A percentile compares a stretch with the other conserved stretches of the same genome.
These are phyloP conservation scores for Saccharomycopsis olivae DNA, from an alignment of 805 yeast species.

Conservation along the genomic window DNA sequence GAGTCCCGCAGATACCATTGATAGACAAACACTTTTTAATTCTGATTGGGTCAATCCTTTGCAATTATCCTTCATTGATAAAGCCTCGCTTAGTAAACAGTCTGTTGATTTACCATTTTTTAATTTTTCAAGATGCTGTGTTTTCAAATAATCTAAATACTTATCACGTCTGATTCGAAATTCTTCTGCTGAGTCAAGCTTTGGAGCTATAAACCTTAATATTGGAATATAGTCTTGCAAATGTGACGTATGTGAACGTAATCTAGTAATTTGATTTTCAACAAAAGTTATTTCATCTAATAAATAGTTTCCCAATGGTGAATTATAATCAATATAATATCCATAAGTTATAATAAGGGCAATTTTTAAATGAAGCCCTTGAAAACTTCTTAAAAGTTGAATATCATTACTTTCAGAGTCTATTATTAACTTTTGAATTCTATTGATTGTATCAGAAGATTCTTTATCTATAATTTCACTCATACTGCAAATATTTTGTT, in stretches of 20 bases:
- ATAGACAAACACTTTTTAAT: slow-evolving; percentile 49
- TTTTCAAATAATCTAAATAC: slow-evolving; percentile 35
- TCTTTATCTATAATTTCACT: slow-evolving; percentile 30
- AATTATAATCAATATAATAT: slow-evolving; percentile 32
- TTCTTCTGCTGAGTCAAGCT: slow-evolving; percentile 22
- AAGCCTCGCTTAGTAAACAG: slow-evolving; percentile 27
- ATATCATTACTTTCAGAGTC: slow-evolving; percentile 10
- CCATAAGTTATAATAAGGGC: slow-evolving; percentile 47
- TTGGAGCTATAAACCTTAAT: slow-evolving; percentile 26
- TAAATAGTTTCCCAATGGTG: slow-evolving; percentile 20
- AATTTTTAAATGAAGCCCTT: slow-evolving; percentile 40
- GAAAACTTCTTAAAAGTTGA: slow-evolving; percentile 32
- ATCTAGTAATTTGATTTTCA: slow-evolving; percentile 45
- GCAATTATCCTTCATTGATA: slow-evolving; percentile 9
- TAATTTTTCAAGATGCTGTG: no score
- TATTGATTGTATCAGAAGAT: slow-evolving; percentile 23
- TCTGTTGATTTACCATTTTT: slow-evolving; percentile 20
- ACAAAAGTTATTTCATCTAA: slow-evolving; percentile 44
- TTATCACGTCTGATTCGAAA: slow-evolving; percentile 34
- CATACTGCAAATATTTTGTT: slow-evolving; percentile 25
- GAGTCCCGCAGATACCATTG: slow-evolving; percentile 72
- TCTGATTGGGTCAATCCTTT: slow-evolving; percentile 29
- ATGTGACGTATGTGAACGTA: slow-evolving; percentile 49
- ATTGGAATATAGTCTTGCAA: slow-evolving; percentile 43
- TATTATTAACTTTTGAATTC: slow-evolving; percentile 19